These are phyloP conservation scores for Geotrichum candidum DNA, from an alignment of 1,139 yeast genomes.

Conservation along the genomic window DNA sequence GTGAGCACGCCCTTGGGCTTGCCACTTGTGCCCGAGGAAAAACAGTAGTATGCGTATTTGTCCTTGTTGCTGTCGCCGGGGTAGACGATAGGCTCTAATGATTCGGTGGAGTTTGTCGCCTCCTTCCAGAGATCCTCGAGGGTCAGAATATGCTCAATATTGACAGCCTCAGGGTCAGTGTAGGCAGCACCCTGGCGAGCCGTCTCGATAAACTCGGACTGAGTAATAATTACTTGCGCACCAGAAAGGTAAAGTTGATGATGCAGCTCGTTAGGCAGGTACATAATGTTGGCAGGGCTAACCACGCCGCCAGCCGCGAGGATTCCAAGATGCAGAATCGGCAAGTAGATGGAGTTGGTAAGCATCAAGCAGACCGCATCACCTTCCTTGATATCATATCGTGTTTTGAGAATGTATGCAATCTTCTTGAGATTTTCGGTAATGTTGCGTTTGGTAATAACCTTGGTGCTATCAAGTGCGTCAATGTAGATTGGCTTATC, in stretches of 20 bases:
- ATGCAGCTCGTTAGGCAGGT: conserved; percentile 33
- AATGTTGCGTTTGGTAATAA: conserved; percentile 24
- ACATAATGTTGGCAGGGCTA: conserved; percentile 36
- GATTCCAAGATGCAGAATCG: conserved; percentile 32
- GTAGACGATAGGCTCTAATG: conserved; percentile 11
- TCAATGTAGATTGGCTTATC: conserved; percentile 15
- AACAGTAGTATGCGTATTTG: conserved; percentile 27
- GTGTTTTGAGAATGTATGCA: conserved; percentile 24
- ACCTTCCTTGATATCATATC: conserved; percentile 25
- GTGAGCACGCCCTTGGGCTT: conserved; percentile 58
- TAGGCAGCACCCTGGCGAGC: conserved; percentile 30
- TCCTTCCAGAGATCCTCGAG: conserved; percentile 4
- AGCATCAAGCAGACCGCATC: conserved; percentile 33
- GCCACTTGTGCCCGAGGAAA: conserved; percentile 60
- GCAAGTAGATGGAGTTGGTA: conserved; percentile 32
- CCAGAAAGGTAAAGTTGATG: conserved; percentile 33
- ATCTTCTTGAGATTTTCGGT: conserved; percentile 22
- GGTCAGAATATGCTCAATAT: conserved; percentile 2
- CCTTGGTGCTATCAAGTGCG: conserved; percentile 8
- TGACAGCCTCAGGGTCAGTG: neutral
- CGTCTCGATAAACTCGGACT: conserved; percentile 21
- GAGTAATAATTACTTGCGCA: conserved; percentile 30
- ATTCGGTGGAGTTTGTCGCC: neutral
- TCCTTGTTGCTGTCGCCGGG: neutral
- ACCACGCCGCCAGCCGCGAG: conserved; percentile 34